These are phyloP conservation scores for Saposhnikovia divaricata DNA, from an alignment of 129 eudicot genomes.

Conservation along the genomic window DNA sequence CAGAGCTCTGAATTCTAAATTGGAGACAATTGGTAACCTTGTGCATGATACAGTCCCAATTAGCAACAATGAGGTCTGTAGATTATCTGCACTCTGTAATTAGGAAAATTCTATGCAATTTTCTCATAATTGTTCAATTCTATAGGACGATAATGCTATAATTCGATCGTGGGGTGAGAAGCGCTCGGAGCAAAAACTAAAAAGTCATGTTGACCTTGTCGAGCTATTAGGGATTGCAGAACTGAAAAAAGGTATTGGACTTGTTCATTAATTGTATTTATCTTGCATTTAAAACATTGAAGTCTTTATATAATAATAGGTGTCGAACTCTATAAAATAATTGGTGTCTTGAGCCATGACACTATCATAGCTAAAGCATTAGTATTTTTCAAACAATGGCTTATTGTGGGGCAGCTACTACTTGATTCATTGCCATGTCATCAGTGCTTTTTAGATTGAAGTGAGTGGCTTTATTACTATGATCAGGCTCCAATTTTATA, in stretches of 20 bases:
- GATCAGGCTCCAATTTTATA: background rate
- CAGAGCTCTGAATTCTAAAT: constrained; percentile 40
- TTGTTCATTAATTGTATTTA: background rate
- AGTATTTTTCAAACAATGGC: background rate
- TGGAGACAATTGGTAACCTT: constrained; percentile 65
- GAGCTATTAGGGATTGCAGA: constrained; percentile 90
- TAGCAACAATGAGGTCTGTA: constrained; percentile 65
- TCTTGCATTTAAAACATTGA: too few species aligned
- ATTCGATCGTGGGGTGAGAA: constrained; percentile 79
- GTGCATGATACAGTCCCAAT: constrained; percentile 97
- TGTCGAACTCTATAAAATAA: too few species aligned
- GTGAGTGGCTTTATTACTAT: background rate
- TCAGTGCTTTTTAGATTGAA: background rate
- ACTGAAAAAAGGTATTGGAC: constrained; percentile 48
- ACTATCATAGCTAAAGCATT: background rate
- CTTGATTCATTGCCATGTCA: background rate
- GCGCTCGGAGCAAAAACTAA: constrained; percentile 50
- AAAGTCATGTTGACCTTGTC: constrained; percentile 88
- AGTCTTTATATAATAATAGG: too few species aligned
- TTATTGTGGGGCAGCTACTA: background rate
- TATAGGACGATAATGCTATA: constrained; percentile 68
- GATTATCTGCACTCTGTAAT: background rate
- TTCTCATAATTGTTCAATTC: background rate
- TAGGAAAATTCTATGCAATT: background rate
- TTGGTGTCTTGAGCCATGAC: too few species aligned